Conservation (phyloP, 352 stramenopile species). For the Globisporangium radiosum region DNA sequence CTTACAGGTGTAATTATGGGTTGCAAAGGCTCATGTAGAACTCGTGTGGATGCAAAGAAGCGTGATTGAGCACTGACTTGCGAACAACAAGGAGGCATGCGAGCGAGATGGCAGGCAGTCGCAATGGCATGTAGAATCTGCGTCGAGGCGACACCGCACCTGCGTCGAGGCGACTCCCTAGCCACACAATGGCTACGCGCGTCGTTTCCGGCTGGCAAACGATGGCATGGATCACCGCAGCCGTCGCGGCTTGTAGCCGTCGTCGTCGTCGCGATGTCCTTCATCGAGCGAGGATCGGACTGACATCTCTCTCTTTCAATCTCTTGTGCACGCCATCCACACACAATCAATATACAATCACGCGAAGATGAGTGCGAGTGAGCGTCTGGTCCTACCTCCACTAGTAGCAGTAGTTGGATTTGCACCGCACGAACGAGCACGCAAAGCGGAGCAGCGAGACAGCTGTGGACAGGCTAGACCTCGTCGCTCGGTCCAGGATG, state of each 20-base stretch:
- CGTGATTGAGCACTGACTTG: no score
- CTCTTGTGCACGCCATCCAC: background rate
- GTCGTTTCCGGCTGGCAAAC: no score
- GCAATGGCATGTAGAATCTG: no score
- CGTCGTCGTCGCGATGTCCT: background rate
- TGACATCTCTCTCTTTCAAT: background rate
- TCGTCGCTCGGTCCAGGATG: slow-evolving; percentile 1
- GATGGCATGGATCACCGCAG: background rate
- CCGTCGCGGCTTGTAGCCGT: background rate
- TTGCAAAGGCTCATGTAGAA: background rate
- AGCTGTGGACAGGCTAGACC: background rate
- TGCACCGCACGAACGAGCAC: background rate
- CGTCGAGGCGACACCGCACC: no score
- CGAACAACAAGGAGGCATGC: no score
- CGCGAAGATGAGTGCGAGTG: background rate
- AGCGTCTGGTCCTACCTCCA: background rate
- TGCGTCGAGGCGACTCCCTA: no score
- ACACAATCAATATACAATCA: background rate
- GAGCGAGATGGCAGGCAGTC: no score
- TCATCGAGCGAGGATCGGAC: background rate
- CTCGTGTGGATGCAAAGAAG: background rate
- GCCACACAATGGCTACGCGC: no score
- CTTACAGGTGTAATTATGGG: background rate
- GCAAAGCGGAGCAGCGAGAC: background rate
- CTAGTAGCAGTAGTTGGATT: background rate